Percentiles rank a stretch among this genome's conserved stretches.
These are phyloP conservation scores for Elsinoe batatas DNA, from an alignment of 2,329 filamentous ascomycete species.

Conservation along the genomic window DNA sequence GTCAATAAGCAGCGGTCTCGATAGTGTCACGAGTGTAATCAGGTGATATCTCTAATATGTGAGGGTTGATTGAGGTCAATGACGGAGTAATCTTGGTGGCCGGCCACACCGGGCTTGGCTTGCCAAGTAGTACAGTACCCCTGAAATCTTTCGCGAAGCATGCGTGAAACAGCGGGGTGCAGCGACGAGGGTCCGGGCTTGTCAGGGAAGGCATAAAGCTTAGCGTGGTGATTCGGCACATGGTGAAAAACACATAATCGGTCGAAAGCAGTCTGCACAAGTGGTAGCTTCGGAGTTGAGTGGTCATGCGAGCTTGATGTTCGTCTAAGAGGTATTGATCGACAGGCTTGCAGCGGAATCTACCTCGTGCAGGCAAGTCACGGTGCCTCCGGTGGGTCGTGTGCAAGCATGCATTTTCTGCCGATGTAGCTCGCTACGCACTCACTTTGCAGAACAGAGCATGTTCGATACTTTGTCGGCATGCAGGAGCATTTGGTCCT, in stretches of 20 bases:
- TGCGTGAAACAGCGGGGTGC: slow-evolving; percentile 6
- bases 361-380: slow-evolving; percentile 1
- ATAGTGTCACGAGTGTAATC: background rate
- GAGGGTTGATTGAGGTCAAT: background rate
- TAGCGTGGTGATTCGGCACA: background rate
- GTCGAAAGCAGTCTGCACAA: background rate
- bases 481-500: no score
- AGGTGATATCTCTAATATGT: background rate
- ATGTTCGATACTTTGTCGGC: no score
- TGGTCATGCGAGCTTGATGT: background rate
- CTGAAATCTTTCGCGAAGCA: slow-evolving; percentile 6
- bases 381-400: background rate
- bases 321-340: background rate
- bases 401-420: background rate
- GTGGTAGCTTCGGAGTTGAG: background rate
- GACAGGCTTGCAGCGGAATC: background rate
- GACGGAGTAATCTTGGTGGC: background rate
- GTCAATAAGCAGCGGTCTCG: background rate
- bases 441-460: no score
- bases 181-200: background rate
- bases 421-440: background rate
- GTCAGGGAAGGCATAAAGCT: slow-evolving; percentile 3
- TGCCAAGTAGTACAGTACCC: background rate
- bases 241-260: background rate
- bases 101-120: background rate